Conservation (phyloP, 257 asterid species). For the Rhazya stricta region DNA sequence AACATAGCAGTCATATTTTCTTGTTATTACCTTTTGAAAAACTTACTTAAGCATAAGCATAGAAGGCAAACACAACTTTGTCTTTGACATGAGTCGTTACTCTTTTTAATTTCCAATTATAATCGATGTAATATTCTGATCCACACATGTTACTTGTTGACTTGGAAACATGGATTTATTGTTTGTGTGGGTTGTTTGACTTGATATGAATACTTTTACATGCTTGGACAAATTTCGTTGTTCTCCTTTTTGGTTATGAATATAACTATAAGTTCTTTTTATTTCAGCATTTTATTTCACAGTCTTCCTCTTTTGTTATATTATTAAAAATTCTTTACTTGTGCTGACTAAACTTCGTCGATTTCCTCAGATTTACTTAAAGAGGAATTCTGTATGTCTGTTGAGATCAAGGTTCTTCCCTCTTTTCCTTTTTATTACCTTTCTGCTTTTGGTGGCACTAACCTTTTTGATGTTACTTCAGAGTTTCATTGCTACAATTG, state of each 20-base stretch:
- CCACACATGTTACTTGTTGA: not conserved
- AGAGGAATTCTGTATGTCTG: constrained; percentile 55
- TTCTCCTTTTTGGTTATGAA: not conserved
- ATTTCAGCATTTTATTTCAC: too few relatives aligned
- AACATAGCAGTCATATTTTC: not conserved
- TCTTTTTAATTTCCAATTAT: not conserved
- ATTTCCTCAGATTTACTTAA: constrained; percentile 41
- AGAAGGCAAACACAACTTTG: not conserved
- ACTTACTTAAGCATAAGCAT: not conserved
- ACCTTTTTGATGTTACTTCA: constrained; percentile 12
- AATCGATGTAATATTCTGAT: not conserved
- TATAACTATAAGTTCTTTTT: not conserved
- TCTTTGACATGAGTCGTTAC: not conserved
- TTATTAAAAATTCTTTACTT: too few relatives aligned
- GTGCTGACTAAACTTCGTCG: not conserved
- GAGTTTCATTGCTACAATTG: constrained; percentile 13
- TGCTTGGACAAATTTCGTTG: not conserved
- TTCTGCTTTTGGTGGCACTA: constrained; percentile 16
- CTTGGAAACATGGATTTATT: not conserved
- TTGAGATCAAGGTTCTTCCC: constrained; percentile 83
- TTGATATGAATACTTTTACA: not conserved
- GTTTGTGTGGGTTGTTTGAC: not conserved
- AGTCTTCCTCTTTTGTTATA: too few relatives aligned
- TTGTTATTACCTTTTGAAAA: not conserved
- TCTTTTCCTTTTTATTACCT: constrained; percentile 8